These are phyloP conservation scores for Carnegiea gigantea DNA, from an alignment of 179 eudicot species.

Conservation along the genomic window DNA sequence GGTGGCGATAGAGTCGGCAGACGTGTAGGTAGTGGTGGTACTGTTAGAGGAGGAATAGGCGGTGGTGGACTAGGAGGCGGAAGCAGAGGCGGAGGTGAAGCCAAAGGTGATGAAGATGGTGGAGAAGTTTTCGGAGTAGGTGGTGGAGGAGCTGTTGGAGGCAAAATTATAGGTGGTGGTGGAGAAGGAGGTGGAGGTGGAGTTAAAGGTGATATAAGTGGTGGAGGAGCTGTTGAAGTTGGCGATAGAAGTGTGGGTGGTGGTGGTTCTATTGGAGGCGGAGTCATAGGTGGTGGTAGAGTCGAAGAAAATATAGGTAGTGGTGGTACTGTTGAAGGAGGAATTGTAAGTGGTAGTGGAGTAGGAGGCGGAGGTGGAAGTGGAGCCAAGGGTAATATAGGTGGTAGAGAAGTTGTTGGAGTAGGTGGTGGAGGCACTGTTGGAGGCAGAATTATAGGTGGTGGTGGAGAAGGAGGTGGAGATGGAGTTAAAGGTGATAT, in stretches of 20 bases:
- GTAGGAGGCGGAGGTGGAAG: background rate
- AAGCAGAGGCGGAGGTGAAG: slow-evolving; percentile 7
- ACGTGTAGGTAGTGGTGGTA: background rate
- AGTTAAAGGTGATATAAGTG: too few species aligned
- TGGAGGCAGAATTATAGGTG: too few species aligned
- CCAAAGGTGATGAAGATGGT: background rate
- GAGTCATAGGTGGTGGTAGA: background rate
- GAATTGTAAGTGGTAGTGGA: background rate
- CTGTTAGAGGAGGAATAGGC: background rate
- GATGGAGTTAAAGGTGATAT: too few species aligned
- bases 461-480: too few species aligned
- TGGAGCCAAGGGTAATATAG: background rate
- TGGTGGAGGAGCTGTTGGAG: background rate
- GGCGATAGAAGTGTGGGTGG: too few species aligned
- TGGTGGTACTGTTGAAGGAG: background rate
- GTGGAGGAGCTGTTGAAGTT: background rate
- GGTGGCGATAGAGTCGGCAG: background rate
- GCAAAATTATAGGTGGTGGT: background rate
- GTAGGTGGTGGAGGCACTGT: too few species aligned
- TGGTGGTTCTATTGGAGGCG: background rate
- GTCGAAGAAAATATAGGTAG: slow-evolving; percentile 8
- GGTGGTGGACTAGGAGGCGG: too few species aligned
- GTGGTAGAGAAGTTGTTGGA: too few species aligned
- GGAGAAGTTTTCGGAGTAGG: background rate
- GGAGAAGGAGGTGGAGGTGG: background rate